Evolutionary conservation across 805 yeast genomes (phyloP), one percentile per base, ranked within the genome.

Genomic region (Wickerhamiella galacta): DNA sequence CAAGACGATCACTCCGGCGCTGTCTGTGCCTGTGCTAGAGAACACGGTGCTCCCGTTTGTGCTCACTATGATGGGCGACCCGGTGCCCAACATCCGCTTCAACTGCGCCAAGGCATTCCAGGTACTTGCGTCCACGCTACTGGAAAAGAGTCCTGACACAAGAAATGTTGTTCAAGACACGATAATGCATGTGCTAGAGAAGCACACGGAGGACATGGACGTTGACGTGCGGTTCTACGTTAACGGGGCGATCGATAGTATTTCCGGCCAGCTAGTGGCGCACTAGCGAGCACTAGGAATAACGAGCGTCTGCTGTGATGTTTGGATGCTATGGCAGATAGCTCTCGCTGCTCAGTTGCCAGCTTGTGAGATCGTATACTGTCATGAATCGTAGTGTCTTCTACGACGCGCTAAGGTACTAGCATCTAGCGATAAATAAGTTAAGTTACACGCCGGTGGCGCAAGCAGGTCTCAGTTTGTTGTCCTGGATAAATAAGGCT

Each of bases 61-160:
- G 39, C 66, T 72, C 43, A 72, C 69, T 31, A 63, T 87, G 46
- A 64, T 73, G 25, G 63, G 62, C 24, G 98, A 90, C 57, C 67
- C 72, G 6, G 95, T 90, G 36, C 95, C 99, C 46, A 90, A 90
- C 55, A 85, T 90, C 41, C 70, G 95, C 51, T 90, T 90, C 61
- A 90, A 85, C 57, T 83, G 79, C 40, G 95, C 99, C 18, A 83
- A 82, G 56, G 70, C 93, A 11, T 72, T 78, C 49, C 65, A 70
- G 26, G 59, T 64, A 17, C 62, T 78, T 21, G 72, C 72, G 5
- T 68, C 71, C 47, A 61, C 72, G 11, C 57, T 79, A 17, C 15
- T 25, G 14, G 30, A 25, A 14, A 31, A 43, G 21, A 17, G 12
- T 19, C 21, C 36, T 4, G 36, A 36, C 26, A 44, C 40, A 25